Conservation (phyloP, 2,329 filamentous ascomycete genomes). For the Talaromyces sp. region DNA sequence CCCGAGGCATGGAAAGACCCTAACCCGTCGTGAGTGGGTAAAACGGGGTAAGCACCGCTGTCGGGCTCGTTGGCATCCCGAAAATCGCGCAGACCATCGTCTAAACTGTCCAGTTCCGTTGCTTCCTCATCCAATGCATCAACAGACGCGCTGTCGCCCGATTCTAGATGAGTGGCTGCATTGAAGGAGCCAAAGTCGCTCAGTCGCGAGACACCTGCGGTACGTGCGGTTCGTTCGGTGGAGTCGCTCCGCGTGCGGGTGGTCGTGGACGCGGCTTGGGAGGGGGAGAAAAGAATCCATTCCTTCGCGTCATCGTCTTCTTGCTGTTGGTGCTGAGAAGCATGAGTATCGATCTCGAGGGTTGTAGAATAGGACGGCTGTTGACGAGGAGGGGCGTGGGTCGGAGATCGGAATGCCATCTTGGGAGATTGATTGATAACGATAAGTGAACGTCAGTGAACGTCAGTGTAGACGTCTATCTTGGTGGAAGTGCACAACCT, state of each 20-base stretch:
- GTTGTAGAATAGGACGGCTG: slow-evolving; percentile 32
- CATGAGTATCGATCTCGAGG: neutral
- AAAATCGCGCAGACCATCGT: slow-evolving; percentile 88
- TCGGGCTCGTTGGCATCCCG: slow-evolving; percentile 59
- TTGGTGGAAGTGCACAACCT: neutral
- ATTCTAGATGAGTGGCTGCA: slow-evolving; percentile 52
- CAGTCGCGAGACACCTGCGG: slow-evolving; percentile 66
- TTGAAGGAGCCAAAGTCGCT: slow-evolving; percentile 80
- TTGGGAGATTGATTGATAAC: slow-evolving; percentile 5
- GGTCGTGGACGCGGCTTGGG: slow-evolving; percentile 60
- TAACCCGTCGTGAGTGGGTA: slow-evolving; percentile 90
- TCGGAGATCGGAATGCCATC: slow-evolving; percentile 41
- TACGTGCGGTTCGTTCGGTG: slow-evolving; percentile 62
- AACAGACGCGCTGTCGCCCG: slow-evolving; percentile 45
- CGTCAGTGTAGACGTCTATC: neutral
- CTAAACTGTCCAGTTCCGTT: slow-evolving; percentile 87
- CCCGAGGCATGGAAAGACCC: slow-evolving; percentile 73
- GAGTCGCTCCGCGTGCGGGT: slow-evolving; percentile 66
- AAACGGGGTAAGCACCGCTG: slow-evolving; percentile 58
- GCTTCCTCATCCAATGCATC: slow-evolving; percentile 45
- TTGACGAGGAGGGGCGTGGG: slow-evolving; percentile 32
- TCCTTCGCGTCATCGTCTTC: slow-evolving; percentile 70
- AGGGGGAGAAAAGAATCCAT: slow-evolving; percentile 92
- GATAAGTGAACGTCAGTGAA: neutral
- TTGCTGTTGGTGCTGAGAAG: slow-evolving; percentile 31